A percentile compares a stretch with the other conserved stretches of the same genome.
phyloP scores from a whole-genome alignment of 129 eudicot species.

The Flaveria bidentis region DNA sequence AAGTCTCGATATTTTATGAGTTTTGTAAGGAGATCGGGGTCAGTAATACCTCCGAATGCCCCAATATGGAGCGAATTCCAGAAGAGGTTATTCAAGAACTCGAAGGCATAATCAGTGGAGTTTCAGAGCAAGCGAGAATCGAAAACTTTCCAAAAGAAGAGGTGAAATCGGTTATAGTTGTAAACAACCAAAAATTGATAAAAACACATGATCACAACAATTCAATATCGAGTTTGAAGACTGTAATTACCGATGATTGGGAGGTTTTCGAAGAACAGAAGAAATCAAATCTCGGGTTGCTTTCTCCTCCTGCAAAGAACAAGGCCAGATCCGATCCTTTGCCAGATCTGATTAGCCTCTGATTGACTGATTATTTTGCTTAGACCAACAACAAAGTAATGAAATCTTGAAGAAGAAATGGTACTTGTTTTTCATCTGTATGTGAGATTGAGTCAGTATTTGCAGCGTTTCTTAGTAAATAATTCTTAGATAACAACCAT shows the following conservation, averaged over 20 bases:
- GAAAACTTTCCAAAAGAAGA: conserved; percentile 19
- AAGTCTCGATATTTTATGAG: conserved; percentile 43
- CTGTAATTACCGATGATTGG: conserved; percentile 63
- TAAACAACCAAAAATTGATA: neutral
- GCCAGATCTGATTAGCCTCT: conserved; percentile 65
- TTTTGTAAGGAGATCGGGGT: conserved; percentile 64
- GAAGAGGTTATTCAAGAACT: conserved; percentile 56
- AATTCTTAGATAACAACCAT: neutral
- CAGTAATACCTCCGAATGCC: conserved; percentile 48
- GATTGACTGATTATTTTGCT: conserved; percentile 14
- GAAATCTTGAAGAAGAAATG: conserved; percentile 16
- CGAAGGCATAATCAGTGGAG: conserved; percentile 43
- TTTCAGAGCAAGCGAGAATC: neutral
- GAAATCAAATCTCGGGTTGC: neutral
- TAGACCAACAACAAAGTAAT: conserved; percentile 22
- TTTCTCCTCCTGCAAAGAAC: conserved; percentile 6
- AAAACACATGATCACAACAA: conserved; percentile 16
- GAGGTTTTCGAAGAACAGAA: conserved; percentile 57
- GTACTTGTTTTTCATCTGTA: neutral
- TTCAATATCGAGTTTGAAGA: conserved; percentile 33
- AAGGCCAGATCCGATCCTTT: conserved; percentile 17
- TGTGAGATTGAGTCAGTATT: conserved; percentile 1
- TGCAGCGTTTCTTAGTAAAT: conserved; percentile 7
- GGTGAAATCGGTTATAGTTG: conserved; percentile 27
- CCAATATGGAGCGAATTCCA: conserved; percentile 41